These are phyloP conservation scores for Davidsoniella virescens DNA, from an alignment of 2,329 filamentous ascomycete genomes.

Conservation along the genomic window DNA sequence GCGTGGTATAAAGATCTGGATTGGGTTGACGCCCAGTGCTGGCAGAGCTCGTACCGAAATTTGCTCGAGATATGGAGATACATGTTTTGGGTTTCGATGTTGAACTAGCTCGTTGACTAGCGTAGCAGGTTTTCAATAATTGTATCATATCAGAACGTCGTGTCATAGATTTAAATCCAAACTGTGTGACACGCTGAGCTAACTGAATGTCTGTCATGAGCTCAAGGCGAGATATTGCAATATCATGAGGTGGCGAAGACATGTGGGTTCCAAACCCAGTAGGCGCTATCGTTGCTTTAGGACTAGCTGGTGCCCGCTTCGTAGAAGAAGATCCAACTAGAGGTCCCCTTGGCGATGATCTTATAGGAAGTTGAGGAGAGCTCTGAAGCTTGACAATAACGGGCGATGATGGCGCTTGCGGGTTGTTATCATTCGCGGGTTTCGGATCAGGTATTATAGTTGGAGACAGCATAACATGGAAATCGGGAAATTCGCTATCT, in stretches of 20 bases:
- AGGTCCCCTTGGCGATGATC: slow-evolving; percentile 3
- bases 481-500: slow-evolving; percentile 6
- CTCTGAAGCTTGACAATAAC: neutral
- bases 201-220: slow-evolving; percentile 47
- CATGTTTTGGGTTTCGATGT: neutral
- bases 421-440: neutral
- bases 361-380: slow-evolving; percentile 4
- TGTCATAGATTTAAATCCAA: slow-evolving; percentile 59
- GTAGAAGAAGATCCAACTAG: neutral
- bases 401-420: neutral
- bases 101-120: slow-evolving; percentile 33
- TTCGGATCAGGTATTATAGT: neutral
- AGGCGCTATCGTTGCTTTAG: neutral
- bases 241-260: neutral
- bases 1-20: neutral
- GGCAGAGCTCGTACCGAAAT: slow-evolving; percentile 3
- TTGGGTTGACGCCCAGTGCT: neutral
- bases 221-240: slow-evolving; percentile 38
- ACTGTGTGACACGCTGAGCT: slow-evolving; percentile 42
- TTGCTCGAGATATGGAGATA: neutral
- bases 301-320: neutral
- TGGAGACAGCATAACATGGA: neutral
- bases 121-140: slow-evolving; percentile 55
- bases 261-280: too few species aligned
- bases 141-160: slow-evolving; percentile 52